Evolutionary conservation across 495 filamentous ascomycete species (phyloP).

Genomic region (Tuber borchii): DNA sequence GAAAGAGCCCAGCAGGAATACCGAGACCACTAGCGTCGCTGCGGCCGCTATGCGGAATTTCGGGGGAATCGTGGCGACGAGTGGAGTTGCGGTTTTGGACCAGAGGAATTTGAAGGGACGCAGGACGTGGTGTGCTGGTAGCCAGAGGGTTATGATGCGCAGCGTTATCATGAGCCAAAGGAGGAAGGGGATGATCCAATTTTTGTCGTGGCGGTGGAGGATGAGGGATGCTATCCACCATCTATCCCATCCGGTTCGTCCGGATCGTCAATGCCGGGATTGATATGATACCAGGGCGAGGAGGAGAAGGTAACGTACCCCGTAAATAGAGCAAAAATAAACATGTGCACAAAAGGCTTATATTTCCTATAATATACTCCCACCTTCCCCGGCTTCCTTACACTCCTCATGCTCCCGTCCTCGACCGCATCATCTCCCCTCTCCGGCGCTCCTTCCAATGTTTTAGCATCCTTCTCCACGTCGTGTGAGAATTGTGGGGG

Average conservation of each 20-base stretch:
- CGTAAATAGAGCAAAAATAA: constrained; percentile 32
- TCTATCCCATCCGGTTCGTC: constrained; percentile 44
- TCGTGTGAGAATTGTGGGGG: constrained; percentile 29
- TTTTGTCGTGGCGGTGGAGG: constrained; percentile 60
- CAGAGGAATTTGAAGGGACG: constrained; percentile 61
- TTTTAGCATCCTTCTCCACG: constrained; percentile 39
- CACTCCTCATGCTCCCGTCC: neutral
- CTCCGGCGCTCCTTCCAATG: neutral
- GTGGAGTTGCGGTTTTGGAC: constrained; percentile 53
- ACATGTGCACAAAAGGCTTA: constrained; percentile 26
- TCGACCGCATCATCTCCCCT: constrained; percentile 39
- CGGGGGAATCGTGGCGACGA: constrained; percentile 55
- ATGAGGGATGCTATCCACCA: constrained; percentile 86
- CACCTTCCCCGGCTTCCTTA: neutral
- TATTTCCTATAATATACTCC: constrained; percentile 20
- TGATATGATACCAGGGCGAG: neutral
- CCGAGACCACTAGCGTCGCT: constrained; percentile 55
- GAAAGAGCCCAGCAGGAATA: constrained; percentile 71
- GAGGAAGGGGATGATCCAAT: constrained; percentile 78
- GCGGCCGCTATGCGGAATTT: constrained; percentile 55
- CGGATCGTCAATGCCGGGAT: neutral
- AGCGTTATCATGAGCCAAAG: constrained; percentile 68
- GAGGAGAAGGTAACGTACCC: constrained; percentile 23
- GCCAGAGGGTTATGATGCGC: constrained; percentile 64
- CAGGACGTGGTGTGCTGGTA: constrained; percentile 60